A percentile compares a stretch with the other conserved stretches of the same genome.
Evolutionary conservation across 306 rosid genomes (phyloP).

Genomic region (Cucumis cinereus): DNA sequence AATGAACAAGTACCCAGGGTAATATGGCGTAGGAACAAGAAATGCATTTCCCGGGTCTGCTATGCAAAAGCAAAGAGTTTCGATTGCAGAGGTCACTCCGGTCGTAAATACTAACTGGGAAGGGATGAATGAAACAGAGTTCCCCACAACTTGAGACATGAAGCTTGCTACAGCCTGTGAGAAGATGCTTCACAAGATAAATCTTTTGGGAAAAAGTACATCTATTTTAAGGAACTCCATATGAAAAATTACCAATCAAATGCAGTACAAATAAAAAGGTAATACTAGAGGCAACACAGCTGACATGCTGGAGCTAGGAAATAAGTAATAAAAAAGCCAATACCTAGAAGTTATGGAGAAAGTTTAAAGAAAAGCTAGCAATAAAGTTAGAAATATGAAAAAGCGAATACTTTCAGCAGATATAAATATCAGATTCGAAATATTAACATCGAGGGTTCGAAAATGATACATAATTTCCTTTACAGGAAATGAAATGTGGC

Average conservation of each 20-base stretch:
- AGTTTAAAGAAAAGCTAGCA: neutral
- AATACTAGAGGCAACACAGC: neutral
- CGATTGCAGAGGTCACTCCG: slow-evolving; percentile 66
- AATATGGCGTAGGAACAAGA: slow-evolving; percentile 86
- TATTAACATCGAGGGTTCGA: neutral
- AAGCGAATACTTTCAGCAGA: neutral
- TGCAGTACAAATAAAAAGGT: too few relatives aligned
- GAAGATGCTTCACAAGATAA: neutral
- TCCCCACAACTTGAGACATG: slow-evolving; percentile 63
- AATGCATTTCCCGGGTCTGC: slow-evolving; percentile 83
- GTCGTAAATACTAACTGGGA: slow-evolving; percentile 58
- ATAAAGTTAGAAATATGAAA: neutral
- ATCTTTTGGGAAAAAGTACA: neutral
- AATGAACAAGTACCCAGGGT: slow-evolving; percentile 51
- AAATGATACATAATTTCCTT: neutral
- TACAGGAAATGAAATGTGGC: neutral
- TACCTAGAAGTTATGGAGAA: neutral
- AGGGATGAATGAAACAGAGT: slow-evolving; percentile 52
- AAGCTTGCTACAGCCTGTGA: slow-evolving; percentile 78
- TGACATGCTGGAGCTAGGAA: neutral
- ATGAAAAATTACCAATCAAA: neutral
- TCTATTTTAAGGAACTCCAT: neutral
- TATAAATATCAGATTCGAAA: neutral
- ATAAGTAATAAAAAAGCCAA: neutral
- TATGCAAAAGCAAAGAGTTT: slow-evolving; percentile 81